Conservation (phyloP, 139 green algal genomes). For the Tetradesmus lagerheimii region DNA sequence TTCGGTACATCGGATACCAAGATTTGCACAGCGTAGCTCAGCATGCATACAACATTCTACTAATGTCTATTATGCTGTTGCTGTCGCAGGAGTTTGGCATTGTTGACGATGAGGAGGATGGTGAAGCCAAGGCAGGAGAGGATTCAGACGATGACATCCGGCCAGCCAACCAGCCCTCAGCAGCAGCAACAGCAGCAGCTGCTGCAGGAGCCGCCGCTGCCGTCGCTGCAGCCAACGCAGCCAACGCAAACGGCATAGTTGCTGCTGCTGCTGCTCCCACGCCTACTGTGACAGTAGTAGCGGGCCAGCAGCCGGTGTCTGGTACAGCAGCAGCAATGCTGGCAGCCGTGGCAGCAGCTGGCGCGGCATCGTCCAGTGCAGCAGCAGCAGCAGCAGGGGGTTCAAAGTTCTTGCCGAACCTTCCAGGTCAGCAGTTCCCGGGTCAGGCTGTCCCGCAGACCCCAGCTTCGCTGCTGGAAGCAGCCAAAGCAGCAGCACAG, state of each 20-base stretch:
- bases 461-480: not conserved
- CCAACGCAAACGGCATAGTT: not conserved
- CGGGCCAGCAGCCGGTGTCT: not conserved
- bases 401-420: slow-evolving; percentile 20
- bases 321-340: slow-evolving; percentile 33
- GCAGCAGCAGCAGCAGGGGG: slow-evolving; percentile 39
- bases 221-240: slow-evolving; percentile 7
- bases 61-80: too few species aligned
- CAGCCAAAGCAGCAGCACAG: slow-evolving; percentile 28
- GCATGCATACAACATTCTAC: too few species aligned
- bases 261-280: slow-evolving; percentile 27
- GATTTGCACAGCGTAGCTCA: too few species aligned
- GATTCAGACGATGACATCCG: slow-evolving; percentile 57
- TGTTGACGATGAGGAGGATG: slow-evolving; percentile 66
- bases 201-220: not conserved
- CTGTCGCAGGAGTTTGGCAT: slow-evolving; percentile 48
- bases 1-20: too few species aligned
- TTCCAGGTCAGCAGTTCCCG: slow-evolving; percentile 35
- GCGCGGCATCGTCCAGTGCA: slow-evolving; percentile 40
- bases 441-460: slow-evolving; percentile 31
- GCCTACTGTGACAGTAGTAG: slow-evolving; percentile 13
- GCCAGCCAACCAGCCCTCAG: not conserved
- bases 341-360: slow-evolving; percentile 48
- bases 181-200: slow-evolving; percentile 12
- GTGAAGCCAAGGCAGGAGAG: not conserved